Base-by-base conservation (phyloP, 176 grass and related monocot species). In the Saccharum officinarum region DNA sequence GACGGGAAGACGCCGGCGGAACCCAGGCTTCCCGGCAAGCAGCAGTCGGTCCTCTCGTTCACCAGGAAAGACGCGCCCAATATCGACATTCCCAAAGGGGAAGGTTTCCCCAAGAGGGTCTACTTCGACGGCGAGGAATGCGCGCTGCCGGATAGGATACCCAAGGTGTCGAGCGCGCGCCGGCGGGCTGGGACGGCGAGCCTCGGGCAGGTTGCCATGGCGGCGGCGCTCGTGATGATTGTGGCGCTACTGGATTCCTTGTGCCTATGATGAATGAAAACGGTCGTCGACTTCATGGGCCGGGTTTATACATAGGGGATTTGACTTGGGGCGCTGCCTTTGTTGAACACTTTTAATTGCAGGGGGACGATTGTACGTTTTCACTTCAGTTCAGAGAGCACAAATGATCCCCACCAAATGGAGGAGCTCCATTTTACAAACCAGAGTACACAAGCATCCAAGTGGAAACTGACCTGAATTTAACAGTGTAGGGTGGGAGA, bases 111-210 rank as follows among this genome's bases (percentile, higher is more conserved):
- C 54, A 86, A 77, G 37, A 94, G 90, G 82, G 2, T 96, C 1
- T 99, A 86, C 88, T 99, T 99, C 84, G 86, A 96, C 39, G 93
- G 94, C 34, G 94, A 96, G 79, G 97, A 99, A 83, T 96, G 97
- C 75, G 92, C 90, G 17, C 86, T 96, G 4, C 97, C 93, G 0
- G 79, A 91, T 0, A 82, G 22, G 5, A 86, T 94, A 84, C 97
- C 94, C 0, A 79, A n/a, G 28, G 80, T 38, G 2, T 87, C 84
- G 0, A 36, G 46, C 41, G 80, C 89, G 10, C 73, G 50, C 30
- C 47, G 92, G 75, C 61, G 34, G 14, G 70, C 20, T 1, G n/a
- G 39, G 25, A 47, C 59, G 10, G 2, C 64, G 9, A 80, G 55
- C 22, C 63, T 87, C 54, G 25, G 31, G 10, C 79, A 70, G 83